These are phyloP conservation scores for Bipolaris victoriae DNA, from an alignment of 2,329 filamentous ascomycete species.

Conservation along the genomic window DNA sequence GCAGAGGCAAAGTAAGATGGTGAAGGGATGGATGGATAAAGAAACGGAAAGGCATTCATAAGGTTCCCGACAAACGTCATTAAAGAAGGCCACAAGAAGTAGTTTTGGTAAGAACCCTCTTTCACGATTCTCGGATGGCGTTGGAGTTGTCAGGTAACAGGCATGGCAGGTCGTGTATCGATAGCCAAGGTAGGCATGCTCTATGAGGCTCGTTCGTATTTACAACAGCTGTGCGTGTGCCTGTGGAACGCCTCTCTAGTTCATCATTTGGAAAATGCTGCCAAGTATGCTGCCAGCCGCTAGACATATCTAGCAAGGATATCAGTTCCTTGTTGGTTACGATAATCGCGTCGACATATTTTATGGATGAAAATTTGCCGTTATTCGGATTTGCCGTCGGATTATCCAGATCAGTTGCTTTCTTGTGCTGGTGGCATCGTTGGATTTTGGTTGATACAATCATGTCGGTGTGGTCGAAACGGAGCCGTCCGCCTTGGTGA, in stretches of 20 bases:
- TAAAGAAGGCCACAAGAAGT: background rate
- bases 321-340: background rate
- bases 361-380: too few species aligned
- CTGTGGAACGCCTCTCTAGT: background rate
- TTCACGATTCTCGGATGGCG: background rate
- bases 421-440: too few species aligned
- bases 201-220: background rate
- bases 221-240: background rate
- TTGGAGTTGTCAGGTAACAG: background rate
- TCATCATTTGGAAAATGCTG: too few species aligned
- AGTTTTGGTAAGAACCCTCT: background rate
- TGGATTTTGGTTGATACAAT: too few species aligned
- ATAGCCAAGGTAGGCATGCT: background rate
- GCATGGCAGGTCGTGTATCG: background rate
- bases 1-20: slow-evolving; percentile 15
- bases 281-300: background rate
- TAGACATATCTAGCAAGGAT: background rate
- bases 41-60: slow-evolving; percentile 13
- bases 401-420: too few species aligned
- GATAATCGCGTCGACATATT: background rate
- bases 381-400: too few species aligned
- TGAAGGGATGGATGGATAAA: slow-evolving; percentile 17
- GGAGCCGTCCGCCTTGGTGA: background rate
- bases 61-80: background rate
- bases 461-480: too few species aligned